Conservation (phyloP, 768 basidiomycete genomes). For the Candolleomyces eurysporus region DNA sequence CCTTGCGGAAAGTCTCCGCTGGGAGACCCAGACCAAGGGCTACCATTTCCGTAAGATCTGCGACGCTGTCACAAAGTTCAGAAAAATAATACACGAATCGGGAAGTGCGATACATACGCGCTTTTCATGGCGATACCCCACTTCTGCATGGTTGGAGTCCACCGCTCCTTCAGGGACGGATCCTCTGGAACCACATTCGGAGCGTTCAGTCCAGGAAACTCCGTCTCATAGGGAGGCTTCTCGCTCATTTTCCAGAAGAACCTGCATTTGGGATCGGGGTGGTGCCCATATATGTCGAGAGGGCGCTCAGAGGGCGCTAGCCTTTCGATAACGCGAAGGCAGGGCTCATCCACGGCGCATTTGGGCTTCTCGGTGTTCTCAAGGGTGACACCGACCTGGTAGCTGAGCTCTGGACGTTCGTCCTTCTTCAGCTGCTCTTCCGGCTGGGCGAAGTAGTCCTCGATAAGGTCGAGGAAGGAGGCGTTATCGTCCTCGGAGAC, state of each 20-base stretch:
- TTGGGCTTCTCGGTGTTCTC: slow-evolving; percentile 94
- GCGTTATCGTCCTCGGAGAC: slow-evolving; percentile 81
- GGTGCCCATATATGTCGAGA: slow-evolving; percentile 75
- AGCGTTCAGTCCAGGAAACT: slow-evolving; percentile 75
- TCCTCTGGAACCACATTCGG: slow-evolving; percentile 80
- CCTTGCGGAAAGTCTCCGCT: slow-evolving; percentile 66
- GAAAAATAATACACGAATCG: neutral
- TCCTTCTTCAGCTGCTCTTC: slow-evolving; percentile 63
- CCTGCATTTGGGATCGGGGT: slow-evolving; percentile 92
- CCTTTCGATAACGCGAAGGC: slow-evolving; percentile 71
- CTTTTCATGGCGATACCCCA: slow-evolving; percentile 90
- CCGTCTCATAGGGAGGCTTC: slow-evolving; percentile 71
- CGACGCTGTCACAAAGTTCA: slow-evolving; percentile 52
- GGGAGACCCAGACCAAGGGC: slow-evolving; percentile 81
- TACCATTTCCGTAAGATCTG: slow-evolving; percentile 84
- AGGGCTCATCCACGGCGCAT: slow-evolving; percentile 81
- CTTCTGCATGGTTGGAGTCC: slow-evolving; percentile 73
- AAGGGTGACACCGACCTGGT: slow-evolving; percentile 93
- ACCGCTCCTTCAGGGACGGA: slow-evolving; percentile 51
- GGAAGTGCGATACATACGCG: slow-evolving; percentile 55
- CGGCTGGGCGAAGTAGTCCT: slow-evolving; percentile 90
- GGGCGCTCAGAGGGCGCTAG: slow-evolving; percentile 81
- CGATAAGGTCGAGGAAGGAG: slow-evolving; percentile 82
- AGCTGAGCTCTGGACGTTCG: slow-evolving; percentile 81
- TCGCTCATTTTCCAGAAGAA: slow-evolving; percentile 89